phyloP scores from a whole-genome alignment of 2,329 filamentous ascomycete genomes.

The Colletotrichum noveboracense region DNA sequence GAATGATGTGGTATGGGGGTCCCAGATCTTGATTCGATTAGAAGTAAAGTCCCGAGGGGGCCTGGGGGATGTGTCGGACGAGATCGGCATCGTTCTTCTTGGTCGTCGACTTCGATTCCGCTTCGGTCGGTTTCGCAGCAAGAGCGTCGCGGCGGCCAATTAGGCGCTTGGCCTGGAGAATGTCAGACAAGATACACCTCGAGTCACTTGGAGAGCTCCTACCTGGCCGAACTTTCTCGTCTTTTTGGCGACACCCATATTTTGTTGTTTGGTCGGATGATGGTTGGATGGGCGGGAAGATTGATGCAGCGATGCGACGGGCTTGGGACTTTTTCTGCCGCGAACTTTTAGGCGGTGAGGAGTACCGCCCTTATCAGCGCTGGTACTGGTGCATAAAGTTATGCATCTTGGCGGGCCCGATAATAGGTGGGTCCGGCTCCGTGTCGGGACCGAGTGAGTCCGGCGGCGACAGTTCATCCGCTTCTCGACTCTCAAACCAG shows the following conservation, averaged over 20 bases:
- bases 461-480: background rate
- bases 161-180: background rate
- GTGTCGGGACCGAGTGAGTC: background rate
- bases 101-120: background rate
- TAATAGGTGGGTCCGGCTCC: background rate
- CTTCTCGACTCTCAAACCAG: background rate
- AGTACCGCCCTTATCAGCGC: accelerated
- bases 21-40: background rate
- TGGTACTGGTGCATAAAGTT: background rate
- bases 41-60: background rate
- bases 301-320: background rate
- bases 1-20: background rate
- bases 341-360: background rate
- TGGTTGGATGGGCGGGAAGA: background rate
- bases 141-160: background rate
- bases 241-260: background rate
- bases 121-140: background rate
- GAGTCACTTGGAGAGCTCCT: background rate
- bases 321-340: background rate
- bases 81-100: background rate
- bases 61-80: background rate
- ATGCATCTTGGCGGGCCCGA: background rate
- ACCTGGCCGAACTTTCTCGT: background rate
- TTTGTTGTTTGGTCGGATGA: background rate
- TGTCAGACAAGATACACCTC: accelerated